Conservation (phyloP, 2,329 filamentous ascomycete species). For the Colletotrichum lini region DNA sequence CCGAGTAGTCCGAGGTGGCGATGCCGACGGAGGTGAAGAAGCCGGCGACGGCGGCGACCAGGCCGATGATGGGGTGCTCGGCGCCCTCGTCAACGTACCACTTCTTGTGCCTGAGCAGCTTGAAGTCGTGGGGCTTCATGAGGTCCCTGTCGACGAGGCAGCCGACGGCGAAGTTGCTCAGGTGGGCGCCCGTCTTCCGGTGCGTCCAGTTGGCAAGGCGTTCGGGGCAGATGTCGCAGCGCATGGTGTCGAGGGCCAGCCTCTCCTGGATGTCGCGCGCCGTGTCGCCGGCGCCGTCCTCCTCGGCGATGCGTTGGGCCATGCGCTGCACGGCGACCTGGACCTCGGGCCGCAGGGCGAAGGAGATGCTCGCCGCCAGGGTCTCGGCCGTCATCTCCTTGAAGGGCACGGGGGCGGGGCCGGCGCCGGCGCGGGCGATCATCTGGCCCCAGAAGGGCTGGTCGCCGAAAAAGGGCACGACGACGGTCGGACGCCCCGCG, state of each 20-base stretch:
- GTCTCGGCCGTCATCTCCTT: conserved; percentile 71
- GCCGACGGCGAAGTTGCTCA: conserved; percentile 74
- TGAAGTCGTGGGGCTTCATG: conserved; percentile 70
- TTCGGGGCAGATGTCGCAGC: conserved; percentile 71
- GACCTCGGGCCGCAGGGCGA: conserved; percentile 65
- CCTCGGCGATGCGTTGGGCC: conserved; percentile 66
- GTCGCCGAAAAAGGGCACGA: conserved; percentile 78
- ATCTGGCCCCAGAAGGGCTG: conserved; percentile 78
- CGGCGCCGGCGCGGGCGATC: conserved; percentile 72
- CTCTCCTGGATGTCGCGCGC: conserved; percentile 68
- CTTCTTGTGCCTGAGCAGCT: conserved; percentile 62
- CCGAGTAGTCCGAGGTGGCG: conserved; percentile 52
- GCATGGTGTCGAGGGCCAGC: conserved; percentile 66
- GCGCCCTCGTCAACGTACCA: conserved; percentile 78
- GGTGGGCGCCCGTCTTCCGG: conserved; percentile 68
- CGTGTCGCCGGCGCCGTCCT: conserved; percentile 68
- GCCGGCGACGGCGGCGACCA: conserved; percentile 75
- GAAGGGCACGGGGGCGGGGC: conserved; percentile 70
- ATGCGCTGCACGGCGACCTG: conserved; percentile 57
- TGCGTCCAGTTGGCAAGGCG: conserved; percentile 74
- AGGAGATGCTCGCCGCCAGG: conserved; percentile 66
- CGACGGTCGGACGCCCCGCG: conserved; percentile 72
- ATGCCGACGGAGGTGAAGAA: conserved; percentile 77
- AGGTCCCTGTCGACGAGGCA: conserved; percentile 69
- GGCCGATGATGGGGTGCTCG: conserved; percentile 75